Base-by-base conservation (phyloP, 108 stramenopile genomes). In the Fragilaria crotonensis region DNA sequence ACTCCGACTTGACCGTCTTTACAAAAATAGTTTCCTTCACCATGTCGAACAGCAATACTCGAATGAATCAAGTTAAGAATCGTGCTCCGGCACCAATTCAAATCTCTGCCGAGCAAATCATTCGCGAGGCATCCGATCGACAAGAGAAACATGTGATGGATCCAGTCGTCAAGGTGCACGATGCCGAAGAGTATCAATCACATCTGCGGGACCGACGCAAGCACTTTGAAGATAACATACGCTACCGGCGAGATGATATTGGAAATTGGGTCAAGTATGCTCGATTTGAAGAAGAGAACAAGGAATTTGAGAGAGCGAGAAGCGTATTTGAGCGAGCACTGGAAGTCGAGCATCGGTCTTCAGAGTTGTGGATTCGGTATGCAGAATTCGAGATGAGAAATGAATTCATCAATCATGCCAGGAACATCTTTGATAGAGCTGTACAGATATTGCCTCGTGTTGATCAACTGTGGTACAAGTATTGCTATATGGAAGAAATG, bases 391-490 rank as follows among this genome's bases (percentile, higher is more conserved):
- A 99, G 66, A 97, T 99, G 93, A 55, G 94, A 51, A 88, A 96
- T 66, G 95, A 97, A 75, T 98, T 98, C 67, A 66, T 98, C 53
- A 99, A 99, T 73, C 95, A 92, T 30, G 99, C 99, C 3, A 66
- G 99, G 32, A 98, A 99, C 62, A 82, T 99, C n/a, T 76, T 96
- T 76, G 99, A 98, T 75, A 73, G 99, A 29, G 97, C 95, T 5
- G 94, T 94, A 5, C 79, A 93, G 49, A 33, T 98, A n/a, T 69
- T 97, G 46, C 99, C 99, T 19, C 64, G 99, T 2, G 83, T 96
- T 19, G 96, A 98, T 66, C 90, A 89, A 76, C 68, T 99, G 48
- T 99, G 99, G 99, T 98, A 97, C 81, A 98, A 98, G 73, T 99
- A 98, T 69, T 83, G 79, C 47, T 98, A 94, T 68, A 85, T 99